phyloP scores from a whole-genome alignment of 2,329 filamentous ascomycete species.

The Neofusicoccum parvum region DNA sequence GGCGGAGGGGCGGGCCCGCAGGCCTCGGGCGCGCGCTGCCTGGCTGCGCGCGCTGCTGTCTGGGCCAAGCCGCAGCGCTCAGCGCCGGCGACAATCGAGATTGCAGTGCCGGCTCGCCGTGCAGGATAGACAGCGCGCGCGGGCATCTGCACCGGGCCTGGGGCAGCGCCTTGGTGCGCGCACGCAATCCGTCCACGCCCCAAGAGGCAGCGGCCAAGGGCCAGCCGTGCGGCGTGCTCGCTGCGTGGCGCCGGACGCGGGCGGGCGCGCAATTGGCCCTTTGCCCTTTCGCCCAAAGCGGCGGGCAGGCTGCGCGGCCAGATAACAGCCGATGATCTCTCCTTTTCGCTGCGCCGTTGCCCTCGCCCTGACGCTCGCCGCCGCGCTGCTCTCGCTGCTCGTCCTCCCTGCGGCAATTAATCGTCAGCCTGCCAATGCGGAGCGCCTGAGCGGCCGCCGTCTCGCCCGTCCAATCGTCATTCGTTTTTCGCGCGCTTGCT shows the following conservation, averaged over 20 bases:
- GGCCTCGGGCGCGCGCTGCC: too few species aligned
- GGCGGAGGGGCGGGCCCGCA: background rate
- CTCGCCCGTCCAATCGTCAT: conserved; percentile 13
- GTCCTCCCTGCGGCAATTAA: conserved; percentile 13
- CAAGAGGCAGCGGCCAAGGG: conserved; percentile 2
- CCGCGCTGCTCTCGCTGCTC: background rate
- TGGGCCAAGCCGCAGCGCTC: background rate
- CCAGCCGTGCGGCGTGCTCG: background rate
- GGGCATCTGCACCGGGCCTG: background rate
- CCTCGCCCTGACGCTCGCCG: conserved; percentile 2
- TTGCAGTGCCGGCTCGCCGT: conserved; percentile 15
- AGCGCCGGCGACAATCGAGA: background rate
- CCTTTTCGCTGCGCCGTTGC: conserved; percentile 6
- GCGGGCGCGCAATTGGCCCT: conserved; percentile 10
- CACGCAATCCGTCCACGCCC: conserved; percentile 10
- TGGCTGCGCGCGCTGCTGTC: background rate
- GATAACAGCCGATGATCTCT: conserved; percentile 19
- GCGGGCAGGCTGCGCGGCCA: conserved; percentile 17
- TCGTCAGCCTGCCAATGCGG: conserved; percentile 17
- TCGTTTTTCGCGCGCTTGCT: conserved; percentile 16
- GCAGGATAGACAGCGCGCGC: background rate
- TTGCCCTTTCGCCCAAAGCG: conserved; percentile 6
- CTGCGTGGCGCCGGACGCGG: conserved; percentile 17
- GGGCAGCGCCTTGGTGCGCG: conserved; percentile 7
- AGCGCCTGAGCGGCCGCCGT: conserved; percentile 11